A percentile compares a stretch with the other conserved stretches of the same genome.
These are phyloP conservation scores for Trichomonas vaginalis DNA, from an alignment of 208 protist genomes.

Conservation along the genomic window DNA sequence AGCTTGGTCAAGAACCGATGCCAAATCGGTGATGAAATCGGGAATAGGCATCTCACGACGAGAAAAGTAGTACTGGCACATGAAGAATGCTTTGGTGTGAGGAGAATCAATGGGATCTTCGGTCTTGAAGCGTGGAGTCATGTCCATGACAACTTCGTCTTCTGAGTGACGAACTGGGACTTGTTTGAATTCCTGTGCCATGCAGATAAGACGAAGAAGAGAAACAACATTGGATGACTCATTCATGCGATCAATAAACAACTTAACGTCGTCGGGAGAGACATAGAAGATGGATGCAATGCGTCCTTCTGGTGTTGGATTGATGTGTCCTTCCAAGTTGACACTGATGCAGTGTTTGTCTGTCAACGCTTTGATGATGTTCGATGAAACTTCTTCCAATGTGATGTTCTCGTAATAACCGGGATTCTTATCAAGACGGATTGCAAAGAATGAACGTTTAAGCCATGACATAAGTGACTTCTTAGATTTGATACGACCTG, in stretches of 20 bases:
- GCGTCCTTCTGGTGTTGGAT: background rate
- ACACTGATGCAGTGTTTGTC: background rate
- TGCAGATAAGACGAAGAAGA: slow-evolving; percentile 31
- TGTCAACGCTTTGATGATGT: background rate
- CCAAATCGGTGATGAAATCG: slow-evolving; percentile 92
- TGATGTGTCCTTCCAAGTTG: background rate
- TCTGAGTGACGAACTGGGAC: slow-evolving; percentile 86
- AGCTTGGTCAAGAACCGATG: slow-evolving; percentile 82
- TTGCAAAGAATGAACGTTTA: background rate
- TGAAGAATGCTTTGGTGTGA: slow-evolving; percentile 71
- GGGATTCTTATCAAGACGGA: background rate
- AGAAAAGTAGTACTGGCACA: slow-evolving; percentile 90
- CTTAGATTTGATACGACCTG: slow-evolving; percentile 33
- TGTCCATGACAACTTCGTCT: slow-evolving; percentile 70
- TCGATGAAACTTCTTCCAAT: background rate
- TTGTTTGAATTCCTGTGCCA: slow-evolving; percentile 76
- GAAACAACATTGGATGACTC: background rate
- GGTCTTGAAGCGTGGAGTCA: slow-evolving; percentile 55
- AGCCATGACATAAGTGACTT: background rate
- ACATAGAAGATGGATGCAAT: background rate
- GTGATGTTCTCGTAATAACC: slow-evolving; percentile 14
- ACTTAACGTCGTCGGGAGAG: background rate
- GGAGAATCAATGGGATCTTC: slow-evolving; percentile 56
- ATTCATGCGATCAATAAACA: background rate
- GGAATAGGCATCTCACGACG: slow-evolving; percentile 67